Evolutionary conservation across 2,329 filamentous ascomycete species (phyloP).

Genomic region (Fusarium secorum): DNA sequence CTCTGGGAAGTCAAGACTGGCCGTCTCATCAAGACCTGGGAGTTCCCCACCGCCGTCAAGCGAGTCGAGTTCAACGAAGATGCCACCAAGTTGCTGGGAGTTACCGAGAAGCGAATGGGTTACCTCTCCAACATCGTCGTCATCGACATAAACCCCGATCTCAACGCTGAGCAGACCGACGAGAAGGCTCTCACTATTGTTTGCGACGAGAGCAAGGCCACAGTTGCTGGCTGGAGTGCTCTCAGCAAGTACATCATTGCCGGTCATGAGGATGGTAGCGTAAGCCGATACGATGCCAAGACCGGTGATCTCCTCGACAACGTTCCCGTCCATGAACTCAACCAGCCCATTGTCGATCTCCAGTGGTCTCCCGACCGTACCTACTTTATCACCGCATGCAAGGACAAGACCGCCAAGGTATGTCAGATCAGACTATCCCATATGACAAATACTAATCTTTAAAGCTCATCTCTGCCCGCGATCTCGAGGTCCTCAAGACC

Average conservation of each 20-base stretch:
- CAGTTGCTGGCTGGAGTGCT: slow-evolving; percentile 96
- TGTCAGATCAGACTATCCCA: slow-evolving; percentile 4
- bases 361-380: slow-evolving; percentile 94
- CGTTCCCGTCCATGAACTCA: slow-evolving; percentile 84
- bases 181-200: slow-evolving; percentile 88
- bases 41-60: slow-evolving; percentile 97
- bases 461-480: slow-evolving; percentile 81
- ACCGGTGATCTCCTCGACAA: slow-evolving; percentile 84
- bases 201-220: slow-evolving; percentile 95
- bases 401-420: slow-evolving; percentile 97
- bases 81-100: slow-evolving; percentile 86
- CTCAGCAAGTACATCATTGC: slow-evolving; percentile 95
- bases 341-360: slow-evolving; percentile 85
- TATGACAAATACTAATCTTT: slow-evolving; percentile 14
- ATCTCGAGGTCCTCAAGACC: slow-evolving; percentile 92
- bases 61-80: slow-evolving; percentile 97
- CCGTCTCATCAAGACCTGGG: slow-evolving; percentile 94
- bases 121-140: slow-evolving; percentile 94
- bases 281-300: slow-evolving; percentile 93
- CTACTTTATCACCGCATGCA: slow-evolving; percentile 97
- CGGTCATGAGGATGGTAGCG: slow-evolving; percentile 93
- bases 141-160: slow-evolving; percentile 85
- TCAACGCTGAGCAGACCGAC: slow-evolving; percentile 82
- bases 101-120: slow-evolving; percentile 98
- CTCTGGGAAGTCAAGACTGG: slow-evolving; percentile 96